Evolutionary conservation across 331 rosid genomes (phyloP), one percentile per base, ranked within the genome.

Genomic region (Spiraea crenata): DNA sequence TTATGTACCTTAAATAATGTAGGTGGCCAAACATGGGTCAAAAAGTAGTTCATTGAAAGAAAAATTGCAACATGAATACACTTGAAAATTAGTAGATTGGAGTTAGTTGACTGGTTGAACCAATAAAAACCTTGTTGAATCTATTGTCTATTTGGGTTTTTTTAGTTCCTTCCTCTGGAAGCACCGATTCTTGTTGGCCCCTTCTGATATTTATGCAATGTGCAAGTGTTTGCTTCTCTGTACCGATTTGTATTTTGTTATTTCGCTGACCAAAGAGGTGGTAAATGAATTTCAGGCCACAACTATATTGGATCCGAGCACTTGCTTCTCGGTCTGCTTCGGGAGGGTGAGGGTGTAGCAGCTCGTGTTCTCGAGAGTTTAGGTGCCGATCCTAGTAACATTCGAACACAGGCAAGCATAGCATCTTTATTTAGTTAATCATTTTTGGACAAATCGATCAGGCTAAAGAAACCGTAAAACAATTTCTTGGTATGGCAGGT

Each of bases 291-390:
- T 69, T 57, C 76, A 95, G 99, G 99, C 57, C 99, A 95, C 77
- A 95, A 95, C 61, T 95, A 91, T 74, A 95, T 95, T 65, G 99
- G 98, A 69, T 89, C 99, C 2, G 99, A 95, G 79, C 99, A 95
- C 85, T 86, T 95, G 89, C 99, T 95, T 72, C 79, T 95, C 73
- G 99, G 99, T 75, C 85, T 95, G 68, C 99, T 95, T 51, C 91
- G 99, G 57, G 99, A 95, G 84, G 98, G 99, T 16, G 98, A 95
- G 75, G 97, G 99, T 40, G 99, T 95, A 47, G 99, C 99, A 42
- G 96, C 98, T 45, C 93, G 99, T 69, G 99, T 95, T 75, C 98
- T 95, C 73, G 99, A 95, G 74, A 95, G 89, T 68, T 73, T 95
- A 69, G 99, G 98, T 81, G 98, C 98, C 48, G 99, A 95, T 64